These are phyloP conservation scores for Rauvolfia tetraphylla DNA, from an alignment of 257 asterid species.

Conservation along the genomic window DNA sequence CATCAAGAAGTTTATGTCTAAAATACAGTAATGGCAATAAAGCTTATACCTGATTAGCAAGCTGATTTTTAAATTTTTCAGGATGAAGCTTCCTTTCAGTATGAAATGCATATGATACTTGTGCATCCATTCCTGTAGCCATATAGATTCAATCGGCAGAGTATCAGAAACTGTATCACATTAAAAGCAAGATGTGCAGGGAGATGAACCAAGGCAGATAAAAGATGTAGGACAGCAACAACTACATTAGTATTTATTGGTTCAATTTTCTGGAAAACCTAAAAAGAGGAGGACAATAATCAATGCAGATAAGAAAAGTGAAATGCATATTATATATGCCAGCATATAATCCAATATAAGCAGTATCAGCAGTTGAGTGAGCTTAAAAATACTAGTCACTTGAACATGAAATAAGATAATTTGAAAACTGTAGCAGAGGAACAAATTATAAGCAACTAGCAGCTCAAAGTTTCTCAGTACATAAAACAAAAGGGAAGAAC, in stretches of 20 bases:
- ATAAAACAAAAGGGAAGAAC: not conserved
- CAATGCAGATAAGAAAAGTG: not conserved
- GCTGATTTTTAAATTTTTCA: conserved; percentile 89
- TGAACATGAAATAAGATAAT: not conserved
- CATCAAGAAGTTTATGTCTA: conserved; percentile 1
- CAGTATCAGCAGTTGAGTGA: not conserved
- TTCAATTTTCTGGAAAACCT: not conserved
- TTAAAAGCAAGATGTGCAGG: not conserved
- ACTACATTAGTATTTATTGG: not conserved
- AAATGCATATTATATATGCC: not conserved
- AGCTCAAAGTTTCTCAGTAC: not conserved
- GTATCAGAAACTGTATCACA: conserved; percentile 8
- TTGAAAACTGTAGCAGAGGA: not conserved
- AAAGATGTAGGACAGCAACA: not conserved
- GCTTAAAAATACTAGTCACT: not conserved
- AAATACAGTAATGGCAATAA: not conserved
- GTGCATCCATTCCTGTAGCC: conserved; percentile 90
- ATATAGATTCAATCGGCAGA: not conserved
- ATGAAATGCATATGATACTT: conserved; percentile 91
- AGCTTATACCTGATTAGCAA: conserved; percentile 67
- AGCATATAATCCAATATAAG: not conserved
- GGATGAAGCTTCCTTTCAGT: conserved; percentile 80
- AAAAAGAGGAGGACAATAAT: not conserved
- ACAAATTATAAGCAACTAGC: not conserved
- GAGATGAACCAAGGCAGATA: not conserved